Conservation (phyloP, 768 basidiomycete genomes). For the Cystobasidium tubakii region DNA sequence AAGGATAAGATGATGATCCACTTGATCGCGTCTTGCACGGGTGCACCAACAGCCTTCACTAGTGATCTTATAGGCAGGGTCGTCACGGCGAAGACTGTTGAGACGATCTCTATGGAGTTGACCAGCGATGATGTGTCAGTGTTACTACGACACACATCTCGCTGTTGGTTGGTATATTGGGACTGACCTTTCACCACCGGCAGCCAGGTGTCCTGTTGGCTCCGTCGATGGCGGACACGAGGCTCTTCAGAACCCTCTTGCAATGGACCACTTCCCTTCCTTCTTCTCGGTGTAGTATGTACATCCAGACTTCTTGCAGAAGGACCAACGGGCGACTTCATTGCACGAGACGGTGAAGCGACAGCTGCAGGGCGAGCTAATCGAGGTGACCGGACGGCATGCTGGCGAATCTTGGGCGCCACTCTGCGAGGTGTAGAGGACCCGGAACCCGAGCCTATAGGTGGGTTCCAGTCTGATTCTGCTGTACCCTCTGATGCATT, state of each 20-base stretch:
- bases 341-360: neutral
- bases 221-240: neutral
- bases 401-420: neutral
- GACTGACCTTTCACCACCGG: conserved; percentile 1
- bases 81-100: neutral
- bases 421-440: neutral
- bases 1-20: conserved; percentile 1
- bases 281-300: neutral
- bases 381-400: neutral
- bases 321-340: neutral
- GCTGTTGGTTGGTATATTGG: neutral
- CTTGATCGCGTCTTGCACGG: neutral
- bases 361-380: neutral
- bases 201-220: neutral
- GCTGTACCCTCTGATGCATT: neutral
- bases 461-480: neutral
- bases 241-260: neutral
- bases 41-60: neutral
- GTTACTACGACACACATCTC: too few relatives aligned
- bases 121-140: too few relatives aligned
- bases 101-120: neutral
- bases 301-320: neutral
- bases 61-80: neutral
- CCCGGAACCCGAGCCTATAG: neutral
- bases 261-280: neutral